Conservation (phyloP, 768 basidiomycete species). For the Gloeostereum incarnatum region DNA sequence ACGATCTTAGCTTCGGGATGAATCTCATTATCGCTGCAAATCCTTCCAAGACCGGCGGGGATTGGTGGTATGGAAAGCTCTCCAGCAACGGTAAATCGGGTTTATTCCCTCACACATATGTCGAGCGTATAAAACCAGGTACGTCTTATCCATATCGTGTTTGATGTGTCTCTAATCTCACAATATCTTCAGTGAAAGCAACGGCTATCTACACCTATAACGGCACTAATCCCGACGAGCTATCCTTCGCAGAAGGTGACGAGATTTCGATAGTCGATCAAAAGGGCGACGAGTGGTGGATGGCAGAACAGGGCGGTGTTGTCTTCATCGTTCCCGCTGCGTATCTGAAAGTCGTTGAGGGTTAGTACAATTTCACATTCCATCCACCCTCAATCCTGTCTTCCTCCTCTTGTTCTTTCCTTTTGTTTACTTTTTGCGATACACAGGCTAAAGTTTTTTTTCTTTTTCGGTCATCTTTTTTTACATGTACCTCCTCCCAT, state of each 20-base stretch:
- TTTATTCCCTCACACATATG: slow-evolving; percentile 87
- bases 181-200: slow-evolving; percentile 42
- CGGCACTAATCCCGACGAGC: slow-evolving; percentile 65
- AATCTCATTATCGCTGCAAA: slow-evolving; percentile 74
- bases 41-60: slow-evolving; percentile 77
- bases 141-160: slow-evolving; percentile 17
- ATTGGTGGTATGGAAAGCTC: slow-evolving; percentile 89
- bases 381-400: slow-evolving; percentile 54
- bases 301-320: slow-evolving; percentile 78
- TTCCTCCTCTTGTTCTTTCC: slow-evolving; percentile 28
- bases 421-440: slow-evolving; percentile 14
- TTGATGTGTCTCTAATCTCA: neutral
- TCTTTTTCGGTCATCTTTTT: slow-evolving; percentile 24
- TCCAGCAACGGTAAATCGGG: slow-evolving; percentile 62
- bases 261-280: slow-evolving; percentile 70
- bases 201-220: slow-evolving; percentile 76
- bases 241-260: slow-evolving; percentile 82
- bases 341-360: slow-evolving; percentile 79
- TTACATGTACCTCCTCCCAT: slow-evolving; percentile 17
- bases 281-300: slow-evolving; percentile 92
- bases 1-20: slow-evolving; percentile 83
- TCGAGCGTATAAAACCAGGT: slow-evolving; percentile 65
- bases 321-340: slow-evolving; percentile 89
- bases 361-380: slow-evolving; percentile 64
- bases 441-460: slow-evolving; percentile 77